Conservation (phyloP, 1,139 yeast species). For the Wickerhamomyces sp. region DNA sequence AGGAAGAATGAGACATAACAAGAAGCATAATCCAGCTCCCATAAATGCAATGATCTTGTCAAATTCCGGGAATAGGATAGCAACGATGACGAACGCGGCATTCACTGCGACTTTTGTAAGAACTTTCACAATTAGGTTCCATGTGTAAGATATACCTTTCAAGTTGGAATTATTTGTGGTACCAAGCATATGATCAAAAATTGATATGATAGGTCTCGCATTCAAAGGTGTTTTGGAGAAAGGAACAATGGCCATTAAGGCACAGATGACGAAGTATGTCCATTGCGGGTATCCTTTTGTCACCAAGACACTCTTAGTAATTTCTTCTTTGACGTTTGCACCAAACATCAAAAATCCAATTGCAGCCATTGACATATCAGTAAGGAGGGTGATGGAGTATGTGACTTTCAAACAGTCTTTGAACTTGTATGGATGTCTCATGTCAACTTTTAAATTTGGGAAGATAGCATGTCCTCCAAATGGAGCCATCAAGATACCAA, state of each 20-base stretch:
- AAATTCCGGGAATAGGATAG: slow-evolving; percentile 67
- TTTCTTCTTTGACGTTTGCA: slow-evolving; percentile 64
- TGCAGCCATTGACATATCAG: slow-evolving; percentile 74
- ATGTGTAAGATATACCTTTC: slow-evolving; percentile 18
- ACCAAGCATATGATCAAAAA: slow-evolving; percentile 45
- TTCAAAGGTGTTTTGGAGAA: slow-evolving; percentile 83
- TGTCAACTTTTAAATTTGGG: slow-evolving; percentile 74
- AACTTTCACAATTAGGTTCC: slow-evolving; percentile 12
- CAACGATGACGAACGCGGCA: slow-evolving; percentile 39
- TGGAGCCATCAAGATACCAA: slow-evolving; percentile 79
- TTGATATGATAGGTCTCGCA: slow-evolving; percentile 80
- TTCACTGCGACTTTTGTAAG: slow-evolving; percentile 36
- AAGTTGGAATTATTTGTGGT: slow-evolving; percentile 27
- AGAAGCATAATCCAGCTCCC: slow-evolving; percentile 78
- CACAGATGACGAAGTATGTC: slow-evolving; percentile 59
- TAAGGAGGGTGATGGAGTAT: slow-evolving; percentile 60
- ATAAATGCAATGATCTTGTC: slow-evolving; percentile 79
- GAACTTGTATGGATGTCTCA: slow-evolving; percentile 68
- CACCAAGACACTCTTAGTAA: slow-evolving; percentile 68
- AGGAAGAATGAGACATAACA: slow-evolving; percentile 77
- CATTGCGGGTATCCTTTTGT: slow-evolving; percentile 71
- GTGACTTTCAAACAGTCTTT: slow-evolving; percentile 45
- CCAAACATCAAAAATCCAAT: slow-evolving; percentile 92
- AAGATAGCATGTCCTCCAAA: slow-evolving; percentile 92
- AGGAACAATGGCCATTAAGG: slow-evolving; percentile 75